Conservation (phyloP, 306 rosid species). For the Arachis stenosperma region DNA sequence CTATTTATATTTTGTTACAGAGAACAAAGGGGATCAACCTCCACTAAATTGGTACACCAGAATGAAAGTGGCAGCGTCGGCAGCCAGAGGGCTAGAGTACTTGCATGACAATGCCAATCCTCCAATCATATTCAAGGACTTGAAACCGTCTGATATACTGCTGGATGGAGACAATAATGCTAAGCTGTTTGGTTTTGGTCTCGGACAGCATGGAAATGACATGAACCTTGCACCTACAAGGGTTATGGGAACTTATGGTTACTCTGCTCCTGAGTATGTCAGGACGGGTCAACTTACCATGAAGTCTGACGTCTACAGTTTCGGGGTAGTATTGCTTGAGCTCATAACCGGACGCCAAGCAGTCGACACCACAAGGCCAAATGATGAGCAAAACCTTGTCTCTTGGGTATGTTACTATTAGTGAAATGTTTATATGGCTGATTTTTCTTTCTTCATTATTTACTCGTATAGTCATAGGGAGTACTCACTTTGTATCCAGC, state of each 20-base stretch:
- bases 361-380: slow-evolving; percentile 70
- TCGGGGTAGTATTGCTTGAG: slow-evolving; percentile 80
- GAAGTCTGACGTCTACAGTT: slow-evolving; percentile 87
- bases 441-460: no score
- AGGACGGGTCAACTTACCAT: slow-evolving; percentile 60
- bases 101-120: slow-evolving; percentile 77
- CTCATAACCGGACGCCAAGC: slow-evolving; percentile 89
- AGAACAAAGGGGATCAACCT: slow-evolving; percentile 30
- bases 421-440: no score
- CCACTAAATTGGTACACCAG: slow-evolving; percentile 74
- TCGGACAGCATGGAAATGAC: slow-evolving; percentile 54
- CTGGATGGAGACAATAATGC: slow-evolving; percentile 53
- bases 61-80: slow-evolving; percentile 70
- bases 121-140: slow-evolving; percentile 65
- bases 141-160: slow-evolving; percentile 68
- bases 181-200: slow-evolving; percentile 71
- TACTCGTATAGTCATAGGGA: no score
- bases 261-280: slow-evolving; percentile 81
- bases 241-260: slow-evolving; percentile 80
- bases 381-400: slow-evolving; percentile 84
- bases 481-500: no score
- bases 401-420: slow-evolving; percentile 64
- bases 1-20: slow-evolving; percentile 43
- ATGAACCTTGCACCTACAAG: slow-evolving; percentile 62
- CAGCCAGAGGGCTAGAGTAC: slow-evolving; percentile 77